Base-by-base conservation (phyloP, 2,329 filamentous ascomycete genomes). In the Herpomyces periplanetae region DNA sequence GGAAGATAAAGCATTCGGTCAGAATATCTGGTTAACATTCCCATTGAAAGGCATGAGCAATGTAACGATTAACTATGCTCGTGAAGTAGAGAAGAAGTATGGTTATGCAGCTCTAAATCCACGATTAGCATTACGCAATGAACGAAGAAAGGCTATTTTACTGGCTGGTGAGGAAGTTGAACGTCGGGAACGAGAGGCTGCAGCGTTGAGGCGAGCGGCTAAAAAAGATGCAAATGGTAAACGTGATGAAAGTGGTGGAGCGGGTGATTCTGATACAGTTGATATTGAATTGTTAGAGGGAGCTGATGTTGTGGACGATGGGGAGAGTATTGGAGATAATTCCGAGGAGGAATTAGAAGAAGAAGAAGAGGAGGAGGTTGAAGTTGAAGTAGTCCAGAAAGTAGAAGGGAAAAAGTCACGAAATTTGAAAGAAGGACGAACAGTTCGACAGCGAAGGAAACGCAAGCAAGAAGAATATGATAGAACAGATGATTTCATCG, bases 71-170 rank as follows among this genome's bases (percentile, higher is more conserved):
- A 91, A 91, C 36, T 88, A 91, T 27, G 73, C 75, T 31, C 66
- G 69, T 17, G 49, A 91, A 38, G 80, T 84, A 5, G 69, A 87
- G 38, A 71, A 84, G 26, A 64, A 62, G 25, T 91, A 88, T 35
- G 80, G 80, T 10, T 87, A 75, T 47, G 71, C 84, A 25, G 80
- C 75, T 0, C 47, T 91, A 13, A 73, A 91, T 34, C 80, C 80
- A 12, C 63, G 73, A 4, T 49, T 84, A 25, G 80, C 80, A 2
- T 73, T 73, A 13, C 68, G 80, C 26, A 60, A 66, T 26, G 69
- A 84, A 30, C 62, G 69, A 21, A 61, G 85, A 28, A 63, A 69
- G 8, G 62, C 71, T 21, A 73, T 88, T 20, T 71, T 68, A 3
- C 71, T 69, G 3, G 71, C 69, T 1, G 62, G 66, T n/a, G 68